These are phyloP conservation scores for Angomonas ambiguus DNA, from an alignment of 208 protist genomes.

Conservation along the genomic window DNA sequence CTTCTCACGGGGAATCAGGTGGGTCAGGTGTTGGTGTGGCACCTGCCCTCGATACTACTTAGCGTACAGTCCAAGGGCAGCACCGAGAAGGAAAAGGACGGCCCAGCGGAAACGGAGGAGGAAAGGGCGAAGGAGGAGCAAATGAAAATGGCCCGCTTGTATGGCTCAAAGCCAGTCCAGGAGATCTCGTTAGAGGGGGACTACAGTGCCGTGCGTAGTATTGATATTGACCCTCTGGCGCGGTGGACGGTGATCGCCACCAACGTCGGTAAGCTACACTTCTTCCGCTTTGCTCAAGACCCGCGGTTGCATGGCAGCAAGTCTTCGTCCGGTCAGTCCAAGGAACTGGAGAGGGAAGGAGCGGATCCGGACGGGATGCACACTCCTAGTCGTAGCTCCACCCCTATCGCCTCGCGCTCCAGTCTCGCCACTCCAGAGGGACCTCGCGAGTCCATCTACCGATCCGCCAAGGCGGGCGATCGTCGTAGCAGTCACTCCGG, in stretches of 20 bases:
- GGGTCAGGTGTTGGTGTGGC: slow-evolving; percentile 76
- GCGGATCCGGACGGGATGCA: background rate
- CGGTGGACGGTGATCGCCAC: slow-evolving; percentile 76
- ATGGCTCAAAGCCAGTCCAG: slow-evolving; percentile 54
- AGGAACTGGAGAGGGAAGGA: background rate
- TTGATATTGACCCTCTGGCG: slow-evolving; percentile 64
- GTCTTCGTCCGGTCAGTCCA: background rate
- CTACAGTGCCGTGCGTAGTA: slow-evolving; percentile 80
- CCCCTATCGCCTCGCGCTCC: background rate
- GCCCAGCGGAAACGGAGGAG: background rate
- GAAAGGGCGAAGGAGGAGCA: slow-evolving; percentile 10
- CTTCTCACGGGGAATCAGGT: slow-evolving; percentile 83
- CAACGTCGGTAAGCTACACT: slow-evolving; percentile 78
- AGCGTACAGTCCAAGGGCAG: slow-evolving; percentile 20
- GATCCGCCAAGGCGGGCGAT: slow-evolving; percentile 27
- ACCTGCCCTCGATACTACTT: slow-evolving; percentile 70
- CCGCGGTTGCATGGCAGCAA: slow-evolving; percentile 23
- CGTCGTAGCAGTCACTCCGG: slow-evolving; percentile 4
- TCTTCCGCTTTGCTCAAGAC: slow-evolving; percentile 57
- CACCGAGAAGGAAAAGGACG: background rate
- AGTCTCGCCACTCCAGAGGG: background rate
- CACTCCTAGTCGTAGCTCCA: background rate
- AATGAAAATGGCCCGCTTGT: slow-evolving; percentile 15
- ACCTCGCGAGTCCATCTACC: slow-evolving; percentile 46
- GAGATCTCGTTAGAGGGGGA: slow-evolving; percentile 71